Evolutionary conservation across 192 early-diverging fungal species (phyloP).

Genomic region (Coemansia sp.): DNA sequence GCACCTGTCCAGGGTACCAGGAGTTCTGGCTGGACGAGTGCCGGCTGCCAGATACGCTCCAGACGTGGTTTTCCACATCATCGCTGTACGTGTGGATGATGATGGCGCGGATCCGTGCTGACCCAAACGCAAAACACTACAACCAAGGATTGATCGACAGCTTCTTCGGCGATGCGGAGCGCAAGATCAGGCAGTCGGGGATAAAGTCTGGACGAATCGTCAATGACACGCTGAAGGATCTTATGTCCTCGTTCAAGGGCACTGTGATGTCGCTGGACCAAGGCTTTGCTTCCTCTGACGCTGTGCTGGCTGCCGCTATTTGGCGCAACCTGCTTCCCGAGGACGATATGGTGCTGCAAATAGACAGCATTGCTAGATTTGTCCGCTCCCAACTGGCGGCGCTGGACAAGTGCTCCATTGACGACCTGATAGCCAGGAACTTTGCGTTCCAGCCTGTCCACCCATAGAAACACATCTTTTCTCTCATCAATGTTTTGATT

Average conservation of each 20-base stretch:
- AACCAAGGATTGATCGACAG: slow-evolving; percentile 85
- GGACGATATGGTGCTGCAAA: slow-evolving; percentile 34
- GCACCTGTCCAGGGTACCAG: slow-evolving; percentile 34
- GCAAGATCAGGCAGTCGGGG: slow-evolving; percentile 77
- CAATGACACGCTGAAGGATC: slow-evolving; percentile 73
- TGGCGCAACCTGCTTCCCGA: slow-evolving; percentile 64
- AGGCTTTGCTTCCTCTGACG: slow-evolving; percentile 82
- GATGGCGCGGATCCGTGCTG: slow-evolving; percentile 77
- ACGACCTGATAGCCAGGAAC: slow-evolving; percentile 22
- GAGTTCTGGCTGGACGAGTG: slow-evolving; percentile 51
- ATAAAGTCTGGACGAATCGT: slow-evolving; percentile 73
- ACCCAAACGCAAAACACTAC: slow-evolving; percentile 73
- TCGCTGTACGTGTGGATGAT: slow-evolving; percentile 94
- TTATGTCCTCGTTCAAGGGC: slow-evolving; percentile 84
- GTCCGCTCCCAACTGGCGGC: slow-evolving; percentile 28
- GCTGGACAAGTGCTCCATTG: slow-evolving; percentile 26
- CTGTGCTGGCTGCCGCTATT: slow-evolving; percentile 84
- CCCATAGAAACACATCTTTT: background rate
- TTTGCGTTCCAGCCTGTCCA: slow-evolving; percentile 27
- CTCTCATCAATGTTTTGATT: no score
- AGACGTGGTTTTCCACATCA: slow-evolving; percentile 92
- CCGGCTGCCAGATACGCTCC: slow-evolving; percentile 82
- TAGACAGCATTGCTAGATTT: slow-evolving; percentile 25
- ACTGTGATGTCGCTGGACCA: slow-evolving; percentile 90
- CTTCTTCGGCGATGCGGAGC: slow-evolving; percentile 88